These are phyloP conservation scores for Cryoendolithus antarcticus DNA, from an alignment of 2,329 filamentous ascomycete species.

Conservation along the genomic window DNA sequence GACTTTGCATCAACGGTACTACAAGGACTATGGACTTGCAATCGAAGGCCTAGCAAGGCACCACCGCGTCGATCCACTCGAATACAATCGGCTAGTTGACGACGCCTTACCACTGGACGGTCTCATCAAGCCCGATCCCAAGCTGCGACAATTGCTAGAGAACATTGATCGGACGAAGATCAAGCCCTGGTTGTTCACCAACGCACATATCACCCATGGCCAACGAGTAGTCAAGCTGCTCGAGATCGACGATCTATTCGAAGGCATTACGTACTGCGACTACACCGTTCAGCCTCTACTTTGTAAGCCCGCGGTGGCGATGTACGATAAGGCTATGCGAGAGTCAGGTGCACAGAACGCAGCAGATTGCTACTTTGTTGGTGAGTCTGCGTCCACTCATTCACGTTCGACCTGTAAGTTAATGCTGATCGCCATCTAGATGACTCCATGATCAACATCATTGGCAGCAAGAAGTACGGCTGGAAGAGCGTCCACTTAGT, in stretches of 20 bases:
- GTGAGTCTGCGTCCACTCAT: slow-evolving; percentile 38
- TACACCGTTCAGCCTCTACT: slow-evolving; percentile 62
- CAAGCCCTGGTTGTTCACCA: slow-evolving; percentile 87
- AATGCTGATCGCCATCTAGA: slow-evolving; percentile 38
- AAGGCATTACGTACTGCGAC: slow-evolving; percentile 90
- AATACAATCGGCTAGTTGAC: slow-evolving; percentile 90
- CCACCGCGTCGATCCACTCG: slow-evolving; percentile 87
- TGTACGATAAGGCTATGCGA: slow-evolving; percentile 80
- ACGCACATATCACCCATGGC: slow-evolving; percentile 85
- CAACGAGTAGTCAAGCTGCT: slow-evolving; percentile 70
- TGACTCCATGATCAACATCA: slow-evolving; percentile 75
- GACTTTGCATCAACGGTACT: slow-evolving; percentile 80
- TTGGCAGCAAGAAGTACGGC: slow-evolving; percentile 61
- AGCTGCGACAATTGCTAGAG: slow-evolving; percentile 62
- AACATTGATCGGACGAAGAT: slow-evolving; percentile 77
- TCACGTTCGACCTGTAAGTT: not conserved
- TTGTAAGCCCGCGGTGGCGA: slow-evolving; percentile 74
- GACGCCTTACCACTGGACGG: slow-evolving; percentile 81
- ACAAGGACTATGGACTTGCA: slow-evolving; percentile 75
- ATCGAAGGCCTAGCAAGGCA: slow-evolving; percentile 89
- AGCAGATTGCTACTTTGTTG: slow-evolving; percentile 82
- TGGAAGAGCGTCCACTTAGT: slow-evolving; percentile 83
- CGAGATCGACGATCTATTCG: slow-evolving; percentile 76
- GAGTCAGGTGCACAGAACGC: slow-evolving; percentile 60
- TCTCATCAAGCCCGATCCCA: slow-evolving; percentile 66